phyloP scores from a whole-genome alignment of 2,329 filamentous ascomycete species.

The Dothistroma septosporum region DNA sequence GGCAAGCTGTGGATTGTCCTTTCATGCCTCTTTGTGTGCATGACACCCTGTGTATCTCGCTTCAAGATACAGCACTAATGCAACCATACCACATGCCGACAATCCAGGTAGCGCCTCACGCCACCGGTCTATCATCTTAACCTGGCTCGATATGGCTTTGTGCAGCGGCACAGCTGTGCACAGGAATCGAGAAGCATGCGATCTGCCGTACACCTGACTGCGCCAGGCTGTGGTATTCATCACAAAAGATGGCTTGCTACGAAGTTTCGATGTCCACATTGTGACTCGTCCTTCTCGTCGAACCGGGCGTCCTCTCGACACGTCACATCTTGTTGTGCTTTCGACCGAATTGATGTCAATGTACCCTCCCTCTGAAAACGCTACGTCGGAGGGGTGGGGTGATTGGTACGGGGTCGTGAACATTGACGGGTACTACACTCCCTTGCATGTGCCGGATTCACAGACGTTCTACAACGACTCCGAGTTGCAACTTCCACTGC shows the following conservation, averaged over 20 bases:
- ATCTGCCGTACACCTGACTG: slow-evolving; percentile 6
- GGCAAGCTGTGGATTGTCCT: background rate
- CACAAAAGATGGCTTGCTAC: background rate
- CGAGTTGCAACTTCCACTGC: background rate
- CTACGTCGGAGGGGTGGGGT: background rate
- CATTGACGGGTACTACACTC: background rate
- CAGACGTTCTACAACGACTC: background rate
- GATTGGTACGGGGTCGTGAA: background rate
- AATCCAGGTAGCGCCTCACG: background rate
- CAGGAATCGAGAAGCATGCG: slow-evolving; percentile 13
- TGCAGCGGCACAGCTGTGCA: slow-evolving; percentile 16
- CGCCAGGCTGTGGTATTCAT: slow-evolving; percentile 1
- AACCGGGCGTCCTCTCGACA: background rate
- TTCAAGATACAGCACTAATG: background rate
- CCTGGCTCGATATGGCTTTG: slow-evolving; percentile 10
- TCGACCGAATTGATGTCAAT: background rate
- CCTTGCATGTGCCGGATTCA: background rate
- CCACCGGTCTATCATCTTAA: slow-evolving; percentile 10
- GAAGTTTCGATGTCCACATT: background rate
- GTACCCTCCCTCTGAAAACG: background rate
- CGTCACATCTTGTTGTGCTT: background rate
- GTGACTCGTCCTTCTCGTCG: background rate
- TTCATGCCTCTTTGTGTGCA: background rate
- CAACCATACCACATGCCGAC: background rate
- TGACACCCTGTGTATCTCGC: background rate